Conservation (phyloP, 2,329 filamentous ascomycete species). For the Diaporthe sp. region DNA sequence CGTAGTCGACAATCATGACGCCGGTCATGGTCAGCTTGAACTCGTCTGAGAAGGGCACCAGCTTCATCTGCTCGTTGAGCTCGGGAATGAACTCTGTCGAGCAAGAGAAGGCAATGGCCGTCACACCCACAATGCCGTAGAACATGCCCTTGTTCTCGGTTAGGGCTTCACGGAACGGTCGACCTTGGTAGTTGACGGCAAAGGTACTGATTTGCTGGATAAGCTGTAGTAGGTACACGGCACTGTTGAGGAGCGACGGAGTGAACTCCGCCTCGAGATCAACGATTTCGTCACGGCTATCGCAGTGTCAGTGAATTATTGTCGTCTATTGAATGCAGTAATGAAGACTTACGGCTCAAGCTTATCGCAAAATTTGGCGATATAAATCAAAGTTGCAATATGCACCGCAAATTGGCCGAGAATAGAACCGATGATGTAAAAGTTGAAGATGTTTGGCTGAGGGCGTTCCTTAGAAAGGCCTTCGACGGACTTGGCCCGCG, state of each 20-base stretch:
- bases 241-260: conserved; percentile 94
- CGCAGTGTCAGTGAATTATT: conserved; percentile 40
- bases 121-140: conserved; percentile 92
- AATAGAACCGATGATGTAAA: conserved; percentile 98
- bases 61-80: conserved; percentile 90
- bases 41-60: conserved; percentile 88
- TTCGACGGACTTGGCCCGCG: conserved; percentile 96
- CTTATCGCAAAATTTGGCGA: conserved; percentile 86
- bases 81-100: conserved; percentile 96
- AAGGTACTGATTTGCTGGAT: conserved; percentile 99
- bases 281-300: conserved; percentile 67
- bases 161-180: conserved; percentile 96
- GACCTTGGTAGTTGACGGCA: conserved; percentile 98
- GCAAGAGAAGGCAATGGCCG: conserved; percentile 90
- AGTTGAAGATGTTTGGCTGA: conserved; percentile 98
- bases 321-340: background rate
- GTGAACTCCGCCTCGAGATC: conserved; percentile 96
- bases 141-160: conserved; percentile 98
- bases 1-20: conserved; percentile 90
- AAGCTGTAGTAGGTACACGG: conserved; percentile 95
- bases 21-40: conserved; percentile 89
- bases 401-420: conserved; percentile 97
- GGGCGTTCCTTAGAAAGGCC: conserved; percentile 95
- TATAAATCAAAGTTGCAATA: conserved; percentile 92
- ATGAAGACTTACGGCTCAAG: conserved; percentile 80